Base-by-base conservation (phyloP, 257 asterid species). In the Lithospermum erythrorhizon region DNA sequence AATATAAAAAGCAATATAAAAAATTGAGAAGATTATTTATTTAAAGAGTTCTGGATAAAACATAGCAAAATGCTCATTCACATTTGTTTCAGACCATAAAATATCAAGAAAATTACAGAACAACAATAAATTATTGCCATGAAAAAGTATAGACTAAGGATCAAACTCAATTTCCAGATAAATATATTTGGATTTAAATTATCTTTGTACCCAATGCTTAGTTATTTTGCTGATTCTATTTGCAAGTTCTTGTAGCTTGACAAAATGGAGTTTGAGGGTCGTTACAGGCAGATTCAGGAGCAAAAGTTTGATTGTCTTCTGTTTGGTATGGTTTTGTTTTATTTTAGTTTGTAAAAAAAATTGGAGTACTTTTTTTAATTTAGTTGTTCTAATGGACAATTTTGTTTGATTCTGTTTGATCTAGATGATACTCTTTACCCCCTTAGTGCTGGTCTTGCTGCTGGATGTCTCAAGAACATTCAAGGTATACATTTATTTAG, bases 371-470 rank as follows among this genome's bases (percentile, higher is more conserved):
- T 9, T 55, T 6, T 9, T 9, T 15, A 1, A 27, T 27, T 69
- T 21, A n/a, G 35, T 53, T n/a, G 2, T 0, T n/a, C 24, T 57
- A 13, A 61, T 49, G n/a, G 52, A 37, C 19, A 16, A 19, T 55
- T 6, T 53, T 20, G 11, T 58, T 19, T n/a, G 54, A 9, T 24
- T 29, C 61, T 66, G 65, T 47, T 75, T 87, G 99, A 93, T 81
- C 86, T 93, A 45, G 97, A 93, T 78, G 99, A 93, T 27, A 89
- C 97, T 62, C 88, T 93, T 63, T 93, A 93, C 79, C 95, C 97
- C 59, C 77, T 89, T n/a, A 85, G 91, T 55, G 16, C 81, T 70
- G 99, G 99, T 61, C 67, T 93, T 2, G 89, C 94, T 2, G 37
- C 70, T 58, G 77, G 83, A 55, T 86, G 84, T 69, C 79, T 78